These are phyloP conservation scores for Aquanectria penicillioides DNA, from an alignment of 2,329 filamentous ascomycete genomes.

Conservation along the genomic window DNA sequence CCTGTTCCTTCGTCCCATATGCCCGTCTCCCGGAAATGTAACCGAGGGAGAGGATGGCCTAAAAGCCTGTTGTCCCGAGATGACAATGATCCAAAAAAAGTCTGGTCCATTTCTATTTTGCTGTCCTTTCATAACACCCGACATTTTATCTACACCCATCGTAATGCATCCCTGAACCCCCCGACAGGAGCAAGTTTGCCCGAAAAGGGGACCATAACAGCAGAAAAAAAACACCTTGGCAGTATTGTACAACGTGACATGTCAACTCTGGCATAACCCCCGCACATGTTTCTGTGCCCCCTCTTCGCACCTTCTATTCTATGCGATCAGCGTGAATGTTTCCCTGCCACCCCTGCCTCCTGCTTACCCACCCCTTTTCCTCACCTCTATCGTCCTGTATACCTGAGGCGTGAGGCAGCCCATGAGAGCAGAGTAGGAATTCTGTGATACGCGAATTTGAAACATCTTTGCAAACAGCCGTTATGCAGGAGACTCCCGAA, in stretches of 20 bases:
- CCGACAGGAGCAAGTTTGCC: slow-evolving; percentile 15
- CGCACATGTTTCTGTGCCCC: slow-evolving; percentile 24
- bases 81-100: slow-evolving; percentile 17
- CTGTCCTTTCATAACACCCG: slow-evolving; percentile 19
- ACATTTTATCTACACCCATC: slow-evolving; percentile 27
- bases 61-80: too few relatives aligned
- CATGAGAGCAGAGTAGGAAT: not conserved
- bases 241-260: slow-evolving; percentile 36
- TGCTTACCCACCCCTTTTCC: slow-evolving; percentile 3
- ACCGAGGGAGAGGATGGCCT: not conserved
- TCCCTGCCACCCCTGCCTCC: slow-evolving; percentile 3
- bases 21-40: not conserved
- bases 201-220: slow-evolving; percentile 13
- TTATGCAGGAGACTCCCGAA: slow-evolving; percentile 33
- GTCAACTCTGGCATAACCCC: slow-evolving; percentile 30
- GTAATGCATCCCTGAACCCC: slow-evolving; percentile 25
- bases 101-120: slow-evolving; percentile 21
- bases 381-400: not conserved
- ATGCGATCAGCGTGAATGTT: slow-evolving; percentile 32
- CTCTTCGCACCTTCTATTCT: slow-evolving; percentile 23
- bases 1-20: not conserved
- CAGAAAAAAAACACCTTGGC: slow-evolving; percentile 20
- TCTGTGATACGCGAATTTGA: slow-evolving; percentile 11
- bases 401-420: not conserved
- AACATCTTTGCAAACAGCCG: slow-evolving; percentile 14